Evolutionary conservation across 306 rosid genomes (phyloP), one percentile per base, ranked within the genome.

Genomic region (Acacia crassicarpa): DNA sequence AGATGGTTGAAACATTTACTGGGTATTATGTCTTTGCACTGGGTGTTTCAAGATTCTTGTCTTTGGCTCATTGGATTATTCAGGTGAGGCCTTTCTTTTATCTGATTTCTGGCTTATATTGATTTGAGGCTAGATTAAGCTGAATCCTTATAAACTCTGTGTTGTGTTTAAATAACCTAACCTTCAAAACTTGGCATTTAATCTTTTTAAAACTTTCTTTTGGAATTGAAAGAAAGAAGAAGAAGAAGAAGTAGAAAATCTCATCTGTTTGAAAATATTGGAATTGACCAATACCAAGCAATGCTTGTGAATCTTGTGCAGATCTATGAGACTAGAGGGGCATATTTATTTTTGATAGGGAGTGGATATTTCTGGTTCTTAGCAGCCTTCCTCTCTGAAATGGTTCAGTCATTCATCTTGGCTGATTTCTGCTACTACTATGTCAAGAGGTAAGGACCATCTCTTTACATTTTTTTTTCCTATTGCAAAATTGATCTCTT

Each of bases 341-440:
- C 53, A 30, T 90, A 85, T 81, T 7, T 90, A 3, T 80, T 45
- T 82, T 41, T 88, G 17, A 0, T 72, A 22, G 93, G 93, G 16
- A 49, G 74, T 45, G 91, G 92, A 20, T 84, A 93, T 80, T 43
- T 88, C 11, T 95, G 98, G 98, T 67, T 87, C 76, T 8, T 81
- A 30, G 74, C 89, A 3, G 93, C 89, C 54, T 88, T 91, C 66
- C 1, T 91, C 0, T 22, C 92, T 1, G 97, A 93, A 74, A 67
- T 93, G 75, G 82, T 95, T 69, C 97, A 91, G 66, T 89, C 97
- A 0, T 91, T 89, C 82, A 91, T 95, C 83, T 83, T 95, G 80
- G 89, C 94, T 1, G 98, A 95, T 81, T 95, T 95, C 58, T 93
- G 97, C 49, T 95, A 89, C 88, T 95, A 90, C 82, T 95, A 95